These are phyloP conservation scores for Aspergillus melleus DNA, from an alignment of 2,329 filamentous ascomycete species.

Conservation along the genomic window DNA sequence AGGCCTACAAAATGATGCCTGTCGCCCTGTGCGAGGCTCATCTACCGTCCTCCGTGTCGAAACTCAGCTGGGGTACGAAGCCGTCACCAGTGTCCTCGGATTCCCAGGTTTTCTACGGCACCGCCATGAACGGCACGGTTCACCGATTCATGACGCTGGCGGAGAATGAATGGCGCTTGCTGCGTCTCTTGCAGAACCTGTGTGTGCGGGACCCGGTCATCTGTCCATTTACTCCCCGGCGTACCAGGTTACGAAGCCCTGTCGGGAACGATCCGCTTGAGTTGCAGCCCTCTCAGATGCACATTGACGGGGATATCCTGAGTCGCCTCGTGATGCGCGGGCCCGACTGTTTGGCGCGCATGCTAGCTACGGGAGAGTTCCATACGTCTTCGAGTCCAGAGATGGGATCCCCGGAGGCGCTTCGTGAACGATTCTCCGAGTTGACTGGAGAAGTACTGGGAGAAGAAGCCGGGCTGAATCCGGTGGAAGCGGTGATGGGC, in stretches of 20 bases:
- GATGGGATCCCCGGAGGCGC: conserved; percentile 13
- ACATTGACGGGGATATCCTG: conserved; percentile 68
- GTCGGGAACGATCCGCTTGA: conserved; percentile 42
- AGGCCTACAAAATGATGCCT: conserved; percentile 33
- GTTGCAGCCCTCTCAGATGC: conserved; percentile 53
- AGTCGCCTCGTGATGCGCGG: conserved; percentile 53
- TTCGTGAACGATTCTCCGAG: conserved; percentile 46
- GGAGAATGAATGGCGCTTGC: conserved; percentile 62
- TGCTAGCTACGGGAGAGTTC: conserved; percentile 30
- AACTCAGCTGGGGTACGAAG: conserved; percentile 24
- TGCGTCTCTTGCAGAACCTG: conserved; percentile 73
- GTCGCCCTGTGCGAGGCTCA: conserved; percentile 31
- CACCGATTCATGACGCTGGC: conserved; percentile 69
- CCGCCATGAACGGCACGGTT: conserved; percentile 68
- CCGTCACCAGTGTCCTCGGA: conserved; percentile 14
- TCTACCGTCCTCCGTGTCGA: conserved; percentile 36
- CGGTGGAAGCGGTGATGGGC: conserved; percentile 28
- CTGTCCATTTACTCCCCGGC: conserved; percentile 50
- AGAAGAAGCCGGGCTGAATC: conserved; percentile 18
- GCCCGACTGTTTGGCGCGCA: conserved; percentile 28
- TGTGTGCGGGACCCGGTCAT: conserved; percentile 51
- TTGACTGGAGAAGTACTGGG: conserved; percentile 54
- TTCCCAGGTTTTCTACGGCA: conserved; percentile 59
- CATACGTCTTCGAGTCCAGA: conserved; percentile 10
- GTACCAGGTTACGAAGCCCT: conserved; percentile 26